Base-by-base conservation (phyloP, 495 filamentous ascomycete species). In the Xylaria castorea region DNA sequence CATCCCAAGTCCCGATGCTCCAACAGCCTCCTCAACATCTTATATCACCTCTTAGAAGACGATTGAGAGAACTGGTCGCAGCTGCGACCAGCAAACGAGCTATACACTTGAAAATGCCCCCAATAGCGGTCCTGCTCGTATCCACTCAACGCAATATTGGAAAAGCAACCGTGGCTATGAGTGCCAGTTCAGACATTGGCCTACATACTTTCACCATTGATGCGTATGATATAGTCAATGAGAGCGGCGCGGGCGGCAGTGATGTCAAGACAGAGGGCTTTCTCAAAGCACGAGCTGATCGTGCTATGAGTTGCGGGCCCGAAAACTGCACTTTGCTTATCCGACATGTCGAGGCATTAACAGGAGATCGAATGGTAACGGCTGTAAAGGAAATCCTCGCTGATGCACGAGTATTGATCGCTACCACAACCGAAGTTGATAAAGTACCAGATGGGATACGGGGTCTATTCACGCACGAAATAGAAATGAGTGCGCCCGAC, bases 191-290 rank as follows among this genome's bases (percentile, higher is more conserved):
- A 0, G 96, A 98, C 73, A 91, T 98, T 62, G 96, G 97, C 16
- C 82, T 98, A 4, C 96, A 99, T 79, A 91, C 90, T 1, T 98
- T 98, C 77, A 83, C 90, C 14, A 92, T 99, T 70, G 94, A 98
- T 78, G 92, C 94, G 0, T 97, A 97, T 79, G 97, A 99, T 74
- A 94, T 98, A 62, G 84, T 97, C 16, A 93, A 94, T 12, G 95
- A 98, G 75, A 92, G 94, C 25, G 93, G 93, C 48, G 91, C 89
- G 0, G 93, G 93, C 40, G 93, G 93, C 11, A 91, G 92, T 70
- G 96, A 99, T 77, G 92, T 97, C 55, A 97, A 98, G 83, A 95
- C 94, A 0, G 96, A 97, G 73, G 94, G 91, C 5, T 92, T 96
- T 74, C 83, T 99, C 27, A 92, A 95, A 74, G 92, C 93, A 8